Percentiles rank a stretch among this genome's conserved stretches.
phyloP scores from a whole-genome alignment of 495 filamentous ascomycete species.

The Penicillium argentinense region DNA sequence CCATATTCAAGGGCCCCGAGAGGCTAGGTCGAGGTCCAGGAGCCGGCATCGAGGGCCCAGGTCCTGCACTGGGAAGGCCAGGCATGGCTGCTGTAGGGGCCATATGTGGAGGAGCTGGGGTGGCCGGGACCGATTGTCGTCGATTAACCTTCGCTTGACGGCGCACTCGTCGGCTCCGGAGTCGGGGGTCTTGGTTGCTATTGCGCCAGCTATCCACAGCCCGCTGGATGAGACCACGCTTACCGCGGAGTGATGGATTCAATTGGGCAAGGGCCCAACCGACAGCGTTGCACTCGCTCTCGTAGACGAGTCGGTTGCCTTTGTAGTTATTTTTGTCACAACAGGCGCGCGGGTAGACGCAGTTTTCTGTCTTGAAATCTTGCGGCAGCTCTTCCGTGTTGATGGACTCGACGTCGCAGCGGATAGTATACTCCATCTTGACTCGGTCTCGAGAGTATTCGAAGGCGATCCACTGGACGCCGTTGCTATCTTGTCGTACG shows the following conservation, averaged over 20 bases:
- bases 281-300: constrained; percentile 97
- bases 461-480: constrained; percentile 98
- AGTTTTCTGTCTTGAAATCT: constrained; percentile 97
- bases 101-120: constrained; percentile 49
- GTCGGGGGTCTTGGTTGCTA: constrained; percentile 91
- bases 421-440: constrained; percentile 99
- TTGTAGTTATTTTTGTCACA: constrained; percentile 94
- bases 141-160: constrained; percentile 93
- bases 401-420: constrained; percentile 96
- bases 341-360: constrained; percentile 94
- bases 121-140: constrained; percentile 55
- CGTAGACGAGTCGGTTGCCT: constrained; percentile 91
- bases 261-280: constrained; percentile 95
- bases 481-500: constrained; percentile 92
- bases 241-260: constrained; percentile 86
- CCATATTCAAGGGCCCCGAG: constrained; percentile 59
- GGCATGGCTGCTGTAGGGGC: no score
- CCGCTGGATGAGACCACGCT: constrained; percentile 92
- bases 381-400: constrained; percentile 78
- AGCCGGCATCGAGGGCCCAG: constrained; percentile 41
- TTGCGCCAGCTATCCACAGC: constrained; percentile 99
- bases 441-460: constrained; percentile 97
- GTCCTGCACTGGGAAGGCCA: background rate
- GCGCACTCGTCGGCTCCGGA: constrained; percentile 87
- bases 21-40: constrained; percentile 51